Base-by-base conservation (phyloP, 768 basidiomycete genomes). In the Suillus cothurnatus region DNA sequence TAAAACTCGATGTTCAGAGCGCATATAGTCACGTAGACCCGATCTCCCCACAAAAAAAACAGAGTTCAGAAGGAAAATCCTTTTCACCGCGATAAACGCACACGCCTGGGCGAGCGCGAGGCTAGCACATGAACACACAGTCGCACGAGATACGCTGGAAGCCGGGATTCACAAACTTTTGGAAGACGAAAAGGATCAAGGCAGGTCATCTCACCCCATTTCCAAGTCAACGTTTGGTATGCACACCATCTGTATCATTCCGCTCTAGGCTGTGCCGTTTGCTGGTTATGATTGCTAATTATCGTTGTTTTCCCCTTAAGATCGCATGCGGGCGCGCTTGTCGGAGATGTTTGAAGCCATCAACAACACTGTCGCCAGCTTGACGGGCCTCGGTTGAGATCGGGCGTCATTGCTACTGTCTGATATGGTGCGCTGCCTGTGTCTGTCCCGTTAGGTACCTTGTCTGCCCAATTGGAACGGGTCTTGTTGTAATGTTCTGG, bases 51-150 rank as follows among this genome's bases (percentile, higher is more conserved):
- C 36, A 26, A 23, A 36, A 23, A 36, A 58, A 17, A 19, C 66
- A 76, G 75, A 77, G 52, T 55, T 75, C 34, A 74, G 67, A 41
- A 61, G 60, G 39, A 71, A 65, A 3, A 32, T 77, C 59, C 63
- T 74, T 17, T 66, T 62, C 9, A 34, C 38, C 6, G 39, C 68
- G 21, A 23, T 74, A 2, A 32, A 39, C 19, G 68, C 64, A 32
- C 69, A 75, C 26, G 66, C 73, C 4, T 76, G 75, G 75, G 71
- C 75, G 45, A 72, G 38, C 8, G 75, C 72, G 6, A 72, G 75
- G 0, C 28, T 73, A 15, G 43, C 58, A 21, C 66, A 68, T 7
- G 76, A 76, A 38, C 60, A 64, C 34, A 47, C 66, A 43, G 14
- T 38, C 0, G 67, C 67, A 2, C 69, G 73, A n/a, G 62, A 45